Conservation (phyloP, 345 rosid species). For the Gossypium australe region DNA sequence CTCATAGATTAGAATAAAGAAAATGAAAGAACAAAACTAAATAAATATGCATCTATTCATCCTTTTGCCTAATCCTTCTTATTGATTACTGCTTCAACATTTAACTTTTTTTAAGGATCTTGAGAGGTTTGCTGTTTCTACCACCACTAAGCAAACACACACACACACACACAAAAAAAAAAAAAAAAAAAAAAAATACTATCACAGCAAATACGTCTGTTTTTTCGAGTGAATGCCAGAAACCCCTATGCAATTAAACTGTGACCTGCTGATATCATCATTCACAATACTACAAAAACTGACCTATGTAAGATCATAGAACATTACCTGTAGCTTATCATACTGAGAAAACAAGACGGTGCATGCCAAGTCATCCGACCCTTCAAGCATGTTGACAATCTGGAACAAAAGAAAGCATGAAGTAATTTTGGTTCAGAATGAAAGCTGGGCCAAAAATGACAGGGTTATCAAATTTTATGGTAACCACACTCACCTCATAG, state of each 20-base stretch:
- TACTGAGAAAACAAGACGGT: constrained; percentile 71
- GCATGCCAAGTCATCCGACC: constrained; percentile 57
- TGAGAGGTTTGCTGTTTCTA: neutral
- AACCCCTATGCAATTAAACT: neutral
- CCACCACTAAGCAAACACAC: no score
- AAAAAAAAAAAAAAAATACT: no score
- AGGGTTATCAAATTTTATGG: constrained; percentile 5
- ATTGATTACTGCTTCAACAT: neutral
- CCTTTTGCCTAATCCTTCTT: neutral
- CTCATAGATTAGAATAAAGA: neutral
- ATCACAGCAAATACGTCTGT: no score
- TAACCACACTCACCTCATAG: constrained; percentile 56
- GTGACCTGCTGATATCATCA: neutral
- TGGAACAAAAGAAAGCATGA: constrained; percentile 25
- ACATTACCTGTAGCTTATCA: constrained; percentile 64
- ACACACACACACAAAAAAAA: no score
- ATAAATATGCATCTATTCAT: neutral
- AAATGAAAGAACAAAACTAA: neutral
- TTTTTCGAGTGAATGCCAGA: neutral
- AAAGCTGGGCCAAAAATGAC: neutral
- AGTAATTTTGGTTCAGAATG: neutral
- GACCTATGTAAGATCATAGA: neutral
- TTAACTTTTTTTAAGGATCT: neutral
- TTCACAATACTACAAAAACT: neutral
- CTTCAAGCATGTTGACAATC: constrained; percentile 89